Evolutionary conservation across 176 grass and related monocot species (phyloP), one percentile per base, ranked within the genome.

Genomic region (Areca catechu): DNA sequence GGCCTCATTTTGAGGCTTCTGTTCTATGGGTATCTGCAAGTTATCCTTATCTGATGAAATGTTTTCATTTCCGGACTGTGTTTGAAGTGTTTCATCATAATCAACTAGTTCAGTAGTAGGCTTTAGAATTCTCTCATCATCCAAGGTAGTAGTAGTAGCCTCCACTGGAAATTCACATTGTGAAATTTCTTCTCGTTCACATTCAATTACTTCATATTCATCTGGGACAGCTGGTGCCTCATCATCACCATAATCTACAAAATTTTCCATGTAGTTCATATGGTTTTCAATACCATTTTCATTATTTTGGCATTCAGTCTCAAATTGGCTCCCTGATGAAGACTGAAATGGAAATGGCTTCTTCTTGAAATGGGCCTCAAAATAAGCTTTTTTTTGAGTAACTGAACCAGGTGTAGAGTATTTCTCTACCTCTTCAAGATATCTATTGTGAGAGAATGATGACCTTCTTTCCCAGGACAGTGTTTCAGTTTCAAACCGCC

Each of bases 311-410:
- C 4, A 16, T 24, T 22, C 59, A 15, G 56, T 34, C 19, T 22
- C 19, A 53, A 5, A 18, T 48, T 54, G 50, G 17, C 49, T 54
- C 12, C 49, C 70, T n/a, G 23, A 17, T 34, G 50, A 72, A 62
- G 25, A 30, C 24, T 34, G 58, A 37, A 34, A 3, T 4, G 24
- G 15, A 47, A 62, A 22, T 22, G 49, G 48, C 3, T 61, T 72
- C 49, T 72, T 72, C 58, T 72, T 72, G 19, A 72, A 72, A 24
- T 72, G 70, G n/a, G 70, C 70, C 22, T 72, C 70, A 62, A 72
- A 72, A 47, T 72, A 72, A 53, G 70, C 70, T 62, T 72, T 72
- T 49, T 72, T 72, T 24, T 72, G 58, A 22, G 24, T 54, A 53
- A 72, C 70, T 0, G 49, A 72, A 43, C 70, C 58, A 62, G 57